A percentile compares a stretch with the other conserved stretches of the same genome.
phyloP scores from a whole-genome alignment of 169 alveolate genomes.

The Cryptosporidium meleagridis region DNA sequence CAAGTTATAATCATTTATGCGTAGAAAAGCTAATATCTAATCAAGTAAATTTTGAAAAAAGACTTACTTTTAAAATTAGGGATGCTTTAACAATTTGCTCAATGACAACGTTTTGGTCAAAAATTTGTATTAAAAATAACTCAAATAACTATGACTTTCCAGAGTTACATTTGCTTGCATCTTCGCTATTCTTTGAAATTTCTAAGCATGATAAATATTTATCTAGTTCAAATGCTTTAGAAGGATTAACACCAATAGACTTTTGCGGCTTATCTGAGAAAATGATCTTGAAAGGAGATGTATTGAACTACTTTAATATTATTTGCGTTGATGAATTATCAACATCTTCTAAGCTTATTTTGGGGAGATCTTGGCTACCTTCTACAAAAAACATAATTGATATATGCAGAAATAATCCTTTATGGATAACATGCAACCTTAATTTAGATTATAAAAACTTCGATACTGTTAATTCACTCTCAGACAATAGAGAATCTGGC shows the following conservation, averaged over 20 bases:
- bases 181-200: constrained; percentile 24
- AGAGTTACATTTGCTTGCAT: constrained; percentile 21
- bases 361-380: constrained; percentile 20
- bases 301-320: constrained; percentile 18
- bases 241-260: constrained; percentile 15
- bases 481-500: not conserved
- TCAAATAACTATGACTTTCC: not conserved
- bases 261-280: constrained; percentile 35
- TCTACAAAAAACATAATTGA: constrained; percentile 7
- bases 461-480: too few species aligned
- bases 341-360: not conserved
- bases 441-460: not conserved
- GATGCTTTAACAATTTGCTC: constrained; percentile 50
- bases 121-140: constrained; percentile 1
- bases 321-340: constrained; percentile 49
- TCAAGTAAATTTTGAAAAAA: not conserved
- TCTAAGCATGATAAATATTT: constrained; percentile 14
- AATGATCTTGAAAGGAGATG: constrained; percentile 37
- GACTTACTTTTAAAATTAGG: not conserved
- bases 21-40: not conserved
- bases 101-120: constrained; percentile 51
- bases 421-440: constrained; percentile 22
- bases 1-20: constrained; percentile 26
- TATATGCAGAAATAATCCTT: constrained; percentile 25
- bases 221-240: not conserved